These are phyloP conservation scores for Tuber brumale DNA, from an alignment of 495 filamentous ascomycete species.

Conservation along the genomic window DNA sequence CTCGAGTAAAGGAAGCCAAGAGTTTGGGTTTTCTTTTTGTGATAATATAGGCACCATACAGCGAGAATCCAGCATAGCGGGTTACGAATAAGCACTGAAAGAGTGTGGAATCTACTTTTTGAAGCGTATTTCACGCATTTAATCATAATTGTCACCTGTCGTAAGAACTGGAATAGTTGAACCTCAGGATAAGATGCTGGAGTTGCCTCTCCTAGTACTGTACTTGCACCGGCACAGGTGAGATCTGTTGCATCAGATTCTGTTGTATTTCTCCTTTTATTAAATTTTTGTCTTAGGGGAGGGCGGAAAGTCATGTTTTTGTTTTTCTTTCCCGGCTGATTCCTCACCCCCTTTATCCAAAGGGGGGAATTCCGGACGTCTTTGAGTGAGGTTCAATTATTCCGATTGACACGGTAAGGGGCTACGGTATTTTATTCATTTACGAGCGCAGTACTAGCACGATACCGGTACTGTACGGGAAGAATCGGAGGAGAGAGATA, in stretches of 20 bases:
- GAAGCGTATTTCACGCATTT: background rate
- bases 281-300: background rate
- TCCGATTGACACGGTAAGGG: background rate
- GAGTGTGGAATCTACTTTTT: background rate
- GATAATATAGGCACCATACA: no score
- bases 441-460: background rate
- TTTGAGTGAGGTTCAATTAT: background rate
- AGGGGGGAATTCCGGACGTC: conserved; percentile 1
- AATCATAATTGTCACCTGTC: background rate
- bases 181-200: background rate
- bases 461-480: background rate
- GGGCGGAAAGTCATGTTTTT: background rate
- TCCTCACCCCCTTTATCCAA: background rate
- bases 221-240: background rate
- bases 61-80: background rate
- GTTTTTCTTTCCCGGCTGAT: background rate
- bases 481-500: background rate
- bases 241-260: background rate
- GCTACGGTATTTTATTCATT: background rate
- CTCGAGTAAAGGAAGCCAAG: background rate
- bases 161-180: background rate
- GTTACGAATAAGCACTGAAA: background rate
- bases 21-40: background rate
- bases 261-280: no score
- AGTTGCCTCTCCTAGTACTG: background rate